Percentiles rank a stretch among this genome's conserved stretches.
phyloP scores from a whole-genome alignment of 805 yeast genomes.

The Ogataea saltuana region DNA sequence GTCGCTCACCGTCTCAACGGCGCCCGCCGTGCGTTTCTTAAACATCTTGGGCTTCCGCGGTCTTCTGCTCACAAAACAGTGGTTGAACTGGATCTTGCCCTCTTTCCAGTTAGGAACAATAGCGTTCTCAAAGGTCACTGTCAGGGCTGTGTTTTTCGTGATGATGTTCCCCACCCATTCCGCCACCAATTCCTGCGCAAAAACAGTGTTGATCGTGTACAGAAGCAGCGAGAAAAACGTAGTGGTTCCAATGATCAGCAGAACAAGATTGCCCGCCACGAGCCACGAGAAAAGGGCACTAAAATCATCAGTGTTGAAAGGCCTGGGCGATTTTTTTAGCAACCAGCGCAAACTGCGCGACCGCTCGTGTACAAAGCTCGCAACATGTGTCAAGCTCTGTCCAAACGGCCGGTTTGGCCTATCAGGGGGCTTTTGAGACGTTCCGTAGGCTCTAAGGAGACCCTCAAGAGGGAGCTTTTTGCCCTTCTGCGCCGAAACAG shows the following conservation, averaged over 20 bases:
- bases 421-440: neutral
- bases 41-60: conserved; percentile 51
- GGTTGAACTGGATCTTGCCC: conserved; percentile 79
- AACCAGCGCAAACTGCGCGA: conserved; percentile 61
- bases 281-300: conserved; percentile 92
- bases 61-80: conserved; percentile 82
- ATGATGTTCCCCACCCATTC: conserved; percentile 76
- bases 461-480: too few species aligned
- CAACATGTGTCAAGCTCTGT: neutral
- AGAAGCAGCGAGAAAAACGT: conserved; percentile 83
- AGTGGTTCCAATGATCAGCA: conserved; percentile 86
- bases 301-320: conserved; percentile 89
- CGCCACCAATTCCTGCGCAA: conserved; percentile 89
- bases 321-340: conserved; percentile 71
- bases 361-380: neutral
- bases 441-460: neutral
- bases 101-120: conserved; percentile 93
- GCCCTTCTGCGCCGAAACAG: too few species aligned
- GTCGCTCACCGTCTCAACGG: conserved; percentile 13
- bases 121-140: conserved; percentile 89
- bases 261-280: conserved; percentile 78
- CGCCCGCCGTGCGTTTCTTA: conserved; percentile 23
- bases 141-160: conserved; percentile 77
- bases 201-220: conserved; percentile 75
- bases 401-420: too few species aligned